Evolutionary conservation across 129 eudicot genomes (phyloP), one percentile per base, ranked within the genome.

Genomic region (Escallonia rubra): DNA sequence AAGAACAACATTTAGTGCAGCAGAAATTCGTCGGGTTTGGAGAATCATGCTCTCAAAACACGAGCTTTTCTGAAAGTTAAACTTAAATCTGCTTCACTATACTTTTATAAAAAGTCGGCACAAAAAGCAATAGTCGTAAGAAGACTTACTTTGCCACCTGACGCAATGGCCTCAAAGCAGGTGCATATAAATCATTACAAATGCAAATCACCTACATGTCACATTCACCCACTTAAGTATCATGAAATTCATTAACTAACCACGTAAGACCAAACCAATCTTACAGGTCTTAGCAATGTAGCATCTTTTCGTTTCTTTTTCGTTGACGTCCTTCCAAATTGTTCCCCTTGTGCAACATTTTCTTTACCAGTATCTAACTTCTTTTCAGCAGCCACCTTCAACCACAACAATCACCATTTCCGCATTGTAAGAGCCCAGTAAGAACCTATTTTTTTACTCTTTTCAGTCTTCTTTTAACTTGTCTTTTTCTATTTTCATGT

Each of bases 161-260:
- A 38, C 96, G 98, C 73, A 93, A 69, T 53, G 88, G 81, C 79
- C 96, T 86, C 69, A 93, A 82, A 61, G 98, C 91, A 73, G 98
- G 96, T 55, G 98, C 90, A 86, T 89, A 93, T 53, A 93, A 81
- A 69, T 93, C 96, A 78, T 93, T 93, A 70, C 98, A 93, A 67
- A 93, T 89, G 74, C 98, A 93, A 66, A 93, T 89, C 63, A 93
- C 86, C 98, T 93, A 82, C 78, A 78, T 16, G 73, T 55, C 43
- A 72, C 57, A 23, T 54, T 46, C 64, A 66, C 58, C 13, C 56
- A 67, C 13, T 12, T 70, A 58, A 74, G 52, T 67, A 60, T 55
- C 15, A 58, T 34, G 70, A 43, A 40, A 64, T 8, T 58, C 69
- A 80, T 59, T 15, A 43, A 47, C 43, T 48, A 61, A 44, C n/a